These are phyloP conservation scores for Setaria italica DNA, from an alignment of 202 grass and related monocot genomes.

Conservation along the genomic window DNA sequence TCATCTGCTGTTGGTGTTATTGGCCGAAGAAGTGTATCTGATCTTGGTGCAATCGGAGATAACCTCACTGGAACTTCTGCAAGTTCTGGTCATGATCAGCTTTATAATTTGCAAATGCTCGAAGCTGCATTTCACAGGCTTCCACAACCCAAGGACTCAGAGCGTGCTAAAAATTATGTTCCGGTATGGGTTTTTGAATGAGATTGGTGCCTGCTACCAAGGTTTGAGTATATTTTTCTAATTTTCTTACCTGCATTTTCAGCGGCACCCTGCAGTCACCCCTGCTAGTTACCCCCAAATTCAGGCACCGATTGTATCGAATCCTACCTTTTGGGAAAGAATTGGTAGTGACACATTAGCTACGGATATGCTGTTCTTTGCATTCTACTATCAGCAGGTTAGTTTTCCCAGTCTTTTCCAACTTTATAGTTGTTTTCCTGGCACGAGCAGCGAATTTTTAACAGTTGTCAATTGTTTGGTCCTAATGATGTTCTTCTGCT, in stretches of 20 bases:
- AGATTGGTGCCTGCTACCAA: constrained; percentile 23
- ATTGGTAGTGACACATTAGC: constrained; percentile 78
- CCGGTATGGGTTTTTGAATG: constrained; percentile 57
- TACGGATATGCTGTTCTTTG: constrained; percentile 93
- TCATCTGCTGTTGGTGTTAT: constrained; percentile 85
- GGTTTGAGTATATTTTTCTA: constrained; percentile 36
- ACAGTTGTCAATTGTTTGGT: constrained; percentile 18
- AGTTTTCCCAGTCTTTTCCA: constrained; percentile 20
- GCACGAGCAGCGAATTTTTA: background rate
- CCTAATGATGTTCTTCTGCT: constrained; percentile 17
- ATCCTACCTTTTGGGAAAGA: constrained; percentile 94
- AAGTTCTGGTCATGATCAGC: constrained; percentile 68
- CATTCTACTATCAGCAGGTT: constrained; percentile 98
- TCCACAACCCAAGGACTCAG: constrained; percentile 92
- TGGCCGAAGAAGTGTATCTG: constrained; percentile 84
- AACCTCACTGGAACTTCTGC: constrained; percentile 62
- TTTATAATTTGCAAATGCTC: constrained; percentile 91
- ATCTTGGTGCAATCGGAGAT: constrained; percentile 90
- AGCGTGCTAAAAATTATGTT: constrained; percentile 83
- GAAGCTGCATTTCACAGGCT: constrained; percentile 90
- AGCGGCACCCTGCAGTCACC: constrained; percentile 83
- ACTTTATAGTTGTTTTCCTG: constrained; percentile 15
- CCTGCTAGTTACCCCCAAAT: constrained; percentile 83
- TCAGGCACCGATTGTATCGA: constrained; percentile 84
- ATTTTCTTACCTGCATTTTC: constrained; percentile 43